Base-by-base conservation (phyloP, 257 asterid species). In the Echium plantagineum region DNA sequence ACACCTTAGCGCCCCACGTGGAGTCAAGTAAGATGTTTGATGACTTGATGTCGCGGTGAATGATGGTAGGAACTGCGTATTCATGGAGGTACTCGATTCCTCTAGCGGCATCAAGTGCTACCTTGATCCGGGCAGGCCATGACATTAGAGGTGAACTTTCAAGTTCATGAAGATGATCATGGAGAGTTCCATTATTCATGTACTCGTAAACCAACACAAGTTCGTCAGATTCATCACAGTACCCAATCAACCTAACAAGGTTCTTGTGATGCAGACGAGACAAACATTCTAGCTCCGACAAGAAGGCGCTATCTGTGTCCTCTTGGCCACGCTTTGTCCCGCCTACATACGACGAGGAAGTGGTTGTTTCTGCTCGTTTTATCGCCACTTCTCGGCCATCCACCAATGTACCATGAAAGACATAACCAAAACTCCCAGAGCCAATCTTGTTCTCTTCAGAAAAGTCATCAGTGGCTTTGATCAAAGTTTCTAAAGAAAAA, bases 11-110 rank as follows among this genome's bases (percentile, higher is more conserved):
- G 0, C 67, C 79, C 89, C 89, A 80, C 7, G 56, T 70, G 68
- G 70, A 59, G 8, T 87, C 94, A 0, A 90, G 82, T 17, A 90
- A 56, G 52, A 87, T 82, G 84, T 90, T 90, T 63, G 96, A 87
- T 4, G 98, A 71, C 78, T 90, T 90, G 73, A 87, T 83, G 76
- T 87, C 98, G 0, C 98, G 81, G 73, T 87, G 98, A 31, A 90
- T 90, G 75, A 90, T 55, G 5, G 74, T 71, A 24, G 95, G 96
- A 31, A 80, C 84, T 0, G 96, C 87, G 31, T 78, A 87, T 67
- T 77, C 83, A 21, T 90, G 98, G 48, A 90, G 81, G 79, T 90
- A 90, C 69, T 87, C 86, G 13, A 90, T 72, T 53, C 98, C 98
- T 56, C 96, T 55, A 9, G 98, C 96, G 1, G 94, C 89, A 18